These are phyloP conservation scores for Candida glucosophila DNA, from an alignment of 1,139 yeast species.

Conservation along the genomic window DNA sequence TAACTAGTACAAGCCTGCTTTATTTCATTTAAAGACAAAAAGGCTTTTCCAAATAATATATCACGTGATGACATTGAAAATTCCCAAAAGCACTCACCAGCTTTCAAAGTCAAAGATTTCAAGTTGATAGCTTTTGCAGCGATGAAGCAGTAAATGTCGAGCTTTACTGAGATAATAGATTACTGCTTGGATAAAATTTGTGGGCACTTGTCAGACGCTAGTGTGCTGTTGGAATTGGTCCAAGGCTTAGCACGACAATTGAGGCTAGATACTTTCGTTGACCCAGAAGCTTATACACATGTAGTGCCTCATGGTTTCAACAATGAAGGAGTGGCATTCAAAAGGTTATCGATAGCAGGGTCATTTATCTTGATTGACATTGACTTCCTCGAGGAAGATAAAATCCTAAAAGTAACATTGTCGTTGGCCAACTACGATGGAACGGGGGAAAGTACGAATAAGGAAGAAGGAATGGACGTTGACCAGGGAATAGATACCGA, in stretches of 20 bases:
- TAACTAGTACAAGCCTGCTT: too few species aligned
- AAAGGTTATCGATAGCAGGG: slow-evolving; percentile 37
- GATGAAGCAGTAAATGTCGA: too few species aligned
- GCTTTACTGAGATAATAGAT: slow-evolving; percentile 17
- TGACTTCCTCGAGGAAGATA: slow-evolving; percentile 22
- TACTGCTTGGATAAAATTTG: slow-evolving; percentile 23
- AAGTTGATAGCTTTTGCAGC: too few species aligned
- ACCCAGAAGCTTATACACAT: slow-evolving; percentile 26
- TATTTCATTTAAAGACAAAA: too few species aligned
- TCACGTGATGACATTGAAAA: too few species aligned
- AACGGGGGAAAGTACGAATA: slow-evolving; percentile 2
- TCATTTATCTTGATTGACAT: slow-evolving; percentile 34
- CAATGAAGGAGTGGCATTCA: slow-evolving; percentile 6
- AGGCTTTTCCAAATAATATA: too few species aligned
- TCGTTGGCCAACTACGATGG: slow-evolving; percentile 32
- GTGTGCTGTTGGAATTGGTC: slow-evolving; percentile 29
- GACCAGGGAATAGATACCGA: slow-evolving; percentile 2
- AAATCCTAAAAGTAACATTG: slow-evolving; percentile 22
- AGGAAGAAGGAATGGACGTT: slow-evolving; percentile 1
- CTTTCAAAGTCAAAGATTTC: too few species aligned
- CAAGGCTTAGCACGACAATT: slow-evolving; percentile 35
- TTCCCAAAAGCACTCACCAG: too few species aligned
- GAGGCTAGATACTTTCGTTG: slow-evolving; percentile 36
- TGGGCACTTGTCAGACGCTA: slow-evolving; percentile 22
- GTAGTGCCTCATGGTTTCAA: slow-evolving; percentile 7